Evolutionary conservation across 345 rosid genomes (phyloP).

Genomic region (Geranium rotundifolium): DNA sequence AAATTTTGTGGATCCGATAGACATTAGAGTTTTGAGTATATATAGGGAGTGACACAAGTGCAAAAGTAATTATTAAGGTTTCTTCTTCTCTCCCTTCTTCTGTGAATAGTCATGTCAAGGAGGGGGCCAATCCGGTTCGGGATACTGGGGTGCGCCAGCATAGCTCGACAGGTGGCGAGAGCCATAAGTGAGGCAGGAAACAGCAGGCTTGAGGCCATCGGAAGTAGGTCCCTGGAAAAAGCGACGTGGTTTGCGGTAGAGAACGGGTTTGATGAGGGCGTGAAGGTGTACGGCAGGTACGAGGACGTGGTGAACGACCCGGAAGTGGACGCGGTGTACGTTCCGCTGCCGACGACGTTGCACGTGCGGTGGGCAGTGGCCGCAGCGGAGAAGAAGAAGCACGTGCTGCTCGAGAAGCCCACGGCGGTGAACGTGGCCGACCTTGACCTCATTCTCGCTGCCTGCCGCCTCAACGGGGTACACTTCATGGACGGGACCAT

Average conservation of each 20-base stretch:
- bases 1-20: no score
- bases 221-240: conserved; percentile 27
- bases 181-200: conserved; percentile 25
- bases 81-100: no score
- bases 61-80: no score
- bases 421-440: conserved; percentile 19
- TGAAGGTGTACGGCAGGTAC: conserved; percentile 26
- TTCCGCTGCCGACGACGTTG: conserved; percentile 33
- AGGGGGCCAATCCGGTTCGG: conserved; percentile 15
- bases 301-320: conserved; percentile 30
- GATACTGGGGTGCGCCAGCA: conserved; percentile 31
- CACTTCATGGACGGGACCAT: conserved; percentile 39
- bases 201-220: conserved; percentile 24
- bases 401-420: conserved; percentile 36
- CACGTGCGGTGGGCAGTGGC: conserved; percentile 28
- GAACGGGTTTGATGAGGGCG: conserved; percentile 19
- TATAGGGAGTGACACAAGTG: no score
- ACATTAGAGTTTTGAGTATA: no score
- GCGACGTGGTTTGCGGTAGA: conserved; percentile 21
- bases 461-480: conserved; percentile 28
- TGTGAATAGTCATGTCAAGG: not conserved
- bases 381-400: conserved; percentile 34
- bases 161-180: conserved; percentile 24
- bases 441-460: conserved; percentile 18
- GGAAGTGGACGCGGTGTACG: conserved; percentile 25